Evolutionary conservation across 192 early-diverging fungal genomes (phyloP), one percentile per base, ranked within the genome.

Genomic region (Coemansia sp.): DNA sequence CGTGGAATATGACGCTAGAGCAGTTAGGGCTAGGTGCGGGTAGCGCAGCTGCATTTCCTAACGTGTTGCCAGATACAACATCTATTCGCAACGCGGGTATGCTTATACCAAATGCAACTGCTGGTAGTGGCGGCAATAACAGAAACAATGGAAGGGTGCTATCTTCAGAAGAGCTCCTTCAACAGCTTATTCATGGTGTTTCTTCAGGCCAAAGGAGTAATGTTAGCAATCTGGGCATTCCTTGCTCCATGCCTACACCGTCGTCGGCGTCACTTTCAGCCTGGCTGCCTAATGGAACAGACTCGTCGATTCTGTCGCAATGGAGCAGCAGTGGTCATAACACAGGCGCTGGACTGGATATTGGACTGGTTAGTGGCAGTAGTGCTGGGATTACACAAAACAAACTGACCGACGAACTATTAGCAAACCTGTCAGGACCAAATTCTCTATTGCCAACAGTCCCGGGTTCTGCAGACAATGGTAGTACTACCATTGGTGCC

Each of bases 1-100:
- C 69, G 21, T 80, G 78, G 78, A 65, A 66, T n/a, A 21, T 54
- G 59, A 60, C 78, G 32, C 70, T 80, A 15, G 61, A 62, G n/a
- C 63, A 80, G 49, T 66, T 80, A 15, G 78, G 73, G 5, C 51
- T 80, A 8, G 69, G 54, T 11, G 32, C 65, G 12, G 45, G 61
- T 19, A 64, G 39, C 13, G 55, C 43, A 9, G 5, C 55, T 16
- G 16, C 61, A 40, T 62, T 63, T 48, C 4, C 60, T 2, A 49
- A 16, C 22, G 21, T 42, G 42, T 16, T 71, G 46, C 36, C 49
- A 10, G 41, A 48, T n/a, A 54, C 32, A 32, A 6, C 12, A 47
- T 47, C 46, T 47, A 47, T n/a, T 11, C 46, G 46, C 46, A 47
- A 47, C 46, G 11, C 46, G 46, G 32, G 32, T 32, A 11, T 47